Evolutionary conservation across 2,329 filamentous ascomycete genomes (phyloP).

Genomic region (Trichoderma polysporum): DNA sequence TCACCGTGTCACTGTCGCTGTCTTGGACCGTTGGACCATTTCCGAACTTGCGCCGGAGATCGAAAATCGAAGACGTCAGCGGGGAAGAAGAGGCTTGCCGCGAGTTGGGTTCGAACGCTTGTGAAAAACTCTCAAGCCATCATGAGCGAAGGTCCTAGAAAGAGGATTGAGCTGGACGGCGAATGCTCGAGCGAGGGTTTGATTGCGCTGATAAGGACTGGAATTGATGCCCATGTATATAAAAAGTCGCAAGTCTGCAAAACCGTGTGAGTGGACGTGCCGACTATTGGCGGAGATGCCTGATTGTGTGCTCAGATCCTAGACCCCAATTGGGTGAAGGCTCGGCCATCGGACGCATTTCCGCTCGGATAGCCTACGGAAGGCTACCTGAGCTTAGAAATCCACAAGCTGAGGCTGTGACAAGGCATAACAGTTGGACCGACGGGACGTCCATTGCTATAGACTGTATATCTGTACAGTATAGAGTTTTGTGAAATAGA

Average conservation of each 20-base stretch:
- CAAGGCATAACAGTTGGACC: constrained; percentile 6
- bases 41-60: constrained; percentile 1
- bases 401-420: background rate
- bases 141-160: background rate
- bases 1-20: constrained; percentile 10
- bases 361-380: constrained; percentile 3
- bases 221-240: background rate
- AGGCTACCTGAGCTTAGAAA: constrained; percentile 3
- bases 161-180: background rate
- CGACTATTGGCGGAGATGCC: constrained; percentile 13
- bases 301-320: constrained; percentile 21
- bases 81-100: background rate
- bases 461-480: background rate
- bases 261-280: constrained; percentile 16
- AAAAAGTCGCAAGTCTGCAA: constrained; percentile 17
- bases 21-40: constrained; percentile 1
- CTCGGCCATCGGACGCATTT: constrained; percentile 7
- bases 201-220: constrained; percentile 16
- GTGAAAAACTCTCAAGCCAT: background rate
- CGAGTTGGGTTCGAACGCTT: background rate
- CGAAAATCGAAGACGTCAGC: background rate
- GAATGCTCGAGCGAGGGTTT: background rate
- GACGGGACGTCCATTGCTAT: background rate
- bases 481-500: too few relatives aligned
- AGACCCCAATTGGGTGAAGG: constrained; percentile 15